These are phyloP conservation scores for Stipa capillata DNA, from an alignment of 176 grass and related monocot genomes.

Conservation along the genomic window DNA sequence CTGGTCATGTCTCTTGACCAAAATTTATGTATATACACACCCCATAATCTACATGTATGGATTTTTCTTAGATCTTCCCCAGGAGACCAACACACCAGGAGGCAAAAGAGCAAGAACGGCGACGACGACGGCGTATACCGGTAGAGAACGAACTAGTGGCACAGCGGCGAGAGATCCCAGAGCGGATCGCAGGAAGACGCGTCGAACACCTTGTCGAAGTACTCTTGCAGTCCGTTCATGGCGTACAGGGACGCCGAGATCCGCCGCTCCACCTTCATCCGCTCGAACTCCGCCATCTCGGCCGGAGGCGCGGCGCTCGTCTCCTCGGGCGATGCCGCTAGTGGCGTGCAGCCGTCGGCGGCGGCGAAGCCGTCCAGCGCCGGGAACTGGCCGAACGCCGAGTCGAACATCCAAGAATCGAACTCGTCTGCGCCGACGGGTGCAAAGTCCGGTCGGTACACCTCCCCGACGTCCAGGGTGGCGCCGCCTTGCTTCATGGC, in stretches of 20 bases:
- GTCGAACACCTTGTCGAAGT: conserved; percentile 51
- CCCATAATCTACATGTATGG: too few species aligned
- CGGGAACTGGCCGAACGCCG: conserved; percentile 38
- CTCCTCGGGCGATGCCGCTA: neutral
- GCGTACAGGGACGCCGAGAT: conserved; percentile 57
- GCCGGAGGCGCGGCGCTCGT: neutral
- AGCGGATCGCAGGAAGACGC: conserved; percentile 32
- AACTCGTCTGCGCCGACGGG: neutral
- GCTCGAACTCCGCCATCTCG: conserved; percentile 60
- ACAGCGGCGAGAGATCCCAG: conserved; percentile 46
- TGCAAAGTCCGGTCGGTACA: conserved; percentile 31
- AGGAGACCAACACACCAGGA: neutral
- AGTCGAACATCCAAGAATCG: conserved; percentile 50
- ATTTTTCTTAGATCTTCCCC: too few species aligned
- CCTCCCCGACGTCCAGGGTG: conserved; percentile 26
- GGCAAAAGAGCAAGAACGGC: conserved; percentile 20
- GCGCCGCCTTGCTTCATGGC: conserved; percentile 12
- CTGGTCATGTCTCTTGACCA: too few species aligned
- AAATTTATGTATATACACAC: too few species aligned
- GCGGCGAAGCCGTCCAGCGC: conserved; percentile 27
- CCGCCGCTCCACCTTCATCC: conserved; percentile 62
- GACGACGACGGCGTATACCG: neutral
- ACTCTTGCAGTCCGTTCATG: conserved; percentile 62
- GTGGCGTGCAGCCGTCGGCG: neutral
- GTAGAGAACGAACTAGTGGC: conserved; percentile 11